phyloP scores from a whole-genome alignment of 2,329 filamentous ascomycete species.

The Monosporascus sp. region DNA sequence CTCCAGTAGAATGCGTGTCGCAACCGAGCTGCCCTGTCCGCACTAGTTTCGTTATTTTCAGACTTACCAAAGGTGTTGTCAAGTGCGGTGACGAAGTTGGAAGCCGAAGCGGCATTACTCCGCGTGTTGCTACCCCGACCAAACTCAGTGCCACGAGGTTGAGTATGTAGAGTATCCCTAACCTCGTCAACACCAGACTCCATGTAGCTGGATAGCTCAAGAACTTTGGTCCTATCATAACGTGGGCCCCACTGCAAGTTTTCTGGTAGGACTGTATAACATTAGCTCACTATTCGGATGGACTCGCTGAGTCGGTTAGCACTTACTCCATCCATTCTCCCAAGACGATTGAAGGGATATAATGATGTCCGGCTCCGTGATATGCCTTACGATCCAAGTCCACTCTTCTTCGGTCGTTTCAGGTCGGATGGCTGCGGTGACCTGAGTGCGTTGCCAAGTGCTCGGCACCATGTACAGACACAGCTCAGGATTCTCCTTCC shows the following conservation, averaged over 20 bases:
- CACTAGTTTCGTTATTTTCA: constrained; percentile 6
- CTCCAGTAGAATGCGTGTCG: constrained; percentile 26
- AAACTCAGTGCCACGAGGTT: too few species aligned
- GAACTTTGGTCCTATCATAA: too few species aligned
- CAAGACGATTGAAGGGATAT: constrained; percentile 7
- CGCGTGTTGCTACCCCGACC: too few species aligned
- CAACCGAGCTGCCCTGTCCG: constrained; percentile 5
- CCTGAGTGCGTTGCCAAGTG: constrained; percentile 1
- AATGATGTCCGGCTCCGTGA: constrained; percentile 15
- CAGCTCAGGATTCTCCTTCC: too few species aligned
- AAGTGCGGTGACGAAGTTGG: too few species aligned
- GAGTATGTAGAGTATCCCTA: too few species aligned
- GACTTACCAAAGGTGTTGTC: neutral
- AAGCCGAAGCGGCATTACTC: too few species aligned
- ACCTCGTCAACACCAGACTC: too few species aligned
- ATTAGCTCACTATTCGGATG: neutral
- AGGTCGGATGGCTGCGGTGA: constrained; percentile 13
- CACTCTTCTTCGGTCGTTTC: constrained; percentile 21
- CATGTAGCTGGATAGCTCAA: too few species aligned
- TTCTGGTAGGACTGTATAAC: neutral
- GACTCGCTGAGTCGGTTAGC: neutral
- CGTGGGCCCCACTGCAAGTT: too few species aligned
- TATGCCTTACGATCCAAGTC: constrained; percentile 19
- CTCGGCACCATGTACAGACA: constrained; percentile 10
- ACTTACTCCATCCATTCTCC: constrained; percentile 21